Conservation (phyloP, 192 early-diverging fungal genomes). For the Linnemannia zychae region DNA sequence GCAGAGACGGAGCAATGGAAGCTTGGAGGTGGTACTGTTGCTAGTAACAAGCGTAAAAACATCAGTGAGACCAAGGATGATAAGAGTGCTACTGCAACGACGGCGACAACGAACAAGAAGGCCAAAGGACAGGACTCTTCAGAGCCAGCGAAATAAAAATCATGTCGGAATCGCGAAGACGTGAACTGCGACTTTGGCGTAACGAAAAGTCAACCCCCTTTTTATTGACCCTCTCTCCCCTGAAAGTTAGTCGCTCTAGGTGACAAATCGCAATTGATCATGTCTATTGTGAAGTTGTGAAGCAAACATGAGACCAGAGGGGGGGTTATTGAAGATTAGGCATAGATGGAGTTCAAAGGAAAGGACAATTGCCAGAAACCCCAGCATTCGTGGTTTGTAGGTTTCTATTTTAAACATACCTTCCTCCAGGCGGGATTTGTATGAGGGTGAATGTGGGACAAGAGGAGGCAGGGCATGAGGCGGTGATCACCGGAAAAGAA, state of each 20-base stretch:
- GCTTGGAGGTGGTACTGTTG: conserved; percentile 22
- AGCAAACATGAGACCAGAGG: too few relatives aligned
- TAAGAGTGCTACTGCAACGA: not conserved
- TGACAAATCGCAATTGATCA: too few relatives aligned
- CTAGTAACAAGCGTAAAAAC: conserved; percentile 32
- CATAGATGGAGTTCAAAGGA: too few relatives aligned
- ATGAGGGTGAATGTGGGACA: not conserved
- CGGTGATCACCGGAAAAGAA: not conserved
- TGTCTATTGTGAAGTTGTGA: too few relatives aligned
- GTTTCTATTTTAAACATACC: not conserved
- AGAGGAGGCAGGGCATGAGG: not conserved
- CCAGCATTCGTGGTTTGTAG: too few relatives aligned
- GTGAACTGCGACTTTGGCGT: too few relatives aligned
- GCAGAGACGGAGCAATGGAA: conserved; percentile 60
- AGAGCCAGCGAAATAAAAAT: not conserved
- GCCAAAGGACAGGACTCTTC: not conserved
- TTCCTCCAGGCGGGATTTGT: not conserved
- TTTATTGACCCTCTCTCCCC: too few relatives aligned
- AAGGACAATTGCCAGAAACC: too few relatives aligned
- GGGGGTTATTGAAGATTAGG: too few relatives aligned
- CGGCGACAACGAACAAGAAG: not conserved
- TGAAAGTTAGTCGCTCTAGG: too few relatives aligned
- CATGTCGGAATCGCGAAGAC: too few relatives aligned
- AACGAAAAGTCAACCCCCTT: too few relatives aligned
- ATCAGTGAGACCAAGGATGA: not conserved